Percentiles rank a stretch among this genome's conserved stretches.
Conservation (phyloP, 352 stramenopile genomes). For the Phytophthora pinifolia region DNA sequence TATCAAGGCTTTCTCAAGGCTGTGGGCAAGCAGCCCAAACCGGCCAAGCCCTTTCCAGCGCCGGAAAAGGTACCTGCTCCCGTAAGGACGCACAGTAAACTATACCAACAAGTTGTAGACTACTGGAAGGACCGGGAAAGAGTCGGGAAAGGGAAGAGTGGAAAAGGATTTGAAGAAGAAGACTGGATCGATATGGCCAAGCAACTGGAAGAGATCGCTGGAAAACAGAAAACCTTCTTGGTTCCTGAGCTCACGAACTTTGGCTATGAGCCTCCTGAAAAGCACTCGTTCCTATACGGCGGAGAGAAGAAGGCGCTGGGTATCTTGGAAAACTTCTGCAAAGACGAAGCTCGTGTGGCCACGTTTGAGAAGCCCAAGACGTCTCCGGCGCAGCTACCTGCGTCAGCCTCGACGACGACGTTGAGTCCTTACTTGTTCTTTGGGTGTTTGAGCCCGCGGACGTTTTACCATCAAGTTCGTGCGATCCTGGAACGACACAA, state of each 20-base stretch:
- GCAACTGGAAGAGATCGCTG: constrained; percentile 44
- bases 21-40: constrained; percentile 46
- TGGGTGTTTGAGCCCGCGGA: constrained; percentile 90
- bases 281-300: constrained; percentile 73
- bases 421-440: constrained; percentile 95
- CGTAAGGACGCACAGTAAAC: constrained; percentile 40
- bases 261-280: constrained; percentile 46
- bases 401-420: constrained; percentile 91
- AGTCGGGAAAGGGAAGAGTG: constrained; percentile 14
- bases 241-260: constrained; percentile 67
- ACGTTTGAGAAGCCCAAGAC: constrained; percentile 98
- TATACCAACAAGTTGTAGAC: constrained; percentile 61
- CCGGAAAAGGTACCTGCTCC: constrained; percentile 43
- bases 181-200: too few species aligned
- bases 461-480: constrained; percentile 90
- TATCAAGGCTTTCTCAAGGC: constrained; percentile 69
- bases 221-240: constrained; percentile 55
- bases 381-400: constrained; percentile 80
- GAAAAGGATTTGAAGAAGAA: too few species aligned
- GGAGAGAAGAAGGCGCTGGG: constrained; percentile 63
- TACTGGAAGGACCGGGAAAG: constrained; percentile 26
- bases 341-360: constrained; percentile 79
- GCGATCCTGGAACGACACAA: constrained; percentile 64
- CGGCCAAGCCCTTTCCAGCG: constrained; percentile 40
- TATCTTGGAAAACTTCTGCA: constrained; percentile 65